A percentile compares a stretch with the other conserved stretches of the same genome.
Conservation (phyloP, 163 green algal genomes). For the Chlorella variabilis region DNA sequence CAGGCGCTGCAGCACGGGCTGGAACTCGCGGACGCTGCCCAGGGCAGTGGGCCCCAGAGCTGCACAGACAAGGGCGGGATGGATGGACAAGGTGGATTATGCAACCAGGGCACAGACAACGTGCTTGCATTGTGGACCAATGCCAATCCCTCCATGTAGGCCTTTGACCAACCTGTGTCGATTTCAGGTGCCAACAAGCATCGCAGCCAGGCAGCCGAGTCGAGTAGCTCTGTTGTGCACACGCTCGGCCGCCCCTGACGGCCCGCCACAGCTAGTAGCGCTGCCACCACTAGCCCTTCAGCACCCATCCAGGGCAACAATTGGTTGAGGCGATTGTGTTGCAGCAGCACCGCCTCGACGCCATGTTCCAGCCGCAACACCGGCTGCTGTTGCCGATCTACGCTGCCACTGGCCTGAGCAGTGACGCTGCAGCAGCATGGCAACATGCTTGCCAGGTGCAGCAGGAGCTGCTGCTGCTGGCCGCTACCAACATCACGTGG, state of each 20-base stretch:
- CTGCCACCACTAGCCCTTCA: conserved; percentile 22
- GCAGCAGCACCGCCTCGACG: conserved; percentile 2
- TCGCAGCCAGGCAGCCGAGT: conserved; percentile 17
- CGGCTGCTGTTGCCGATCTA: neutral
- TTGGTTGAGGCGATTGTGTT: conserved; percentile 36
- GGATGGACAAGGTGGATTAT: neutral
- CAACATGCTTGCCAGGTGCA: conserved; percentile 24
- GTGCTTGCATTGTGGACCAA: too few species aligned
- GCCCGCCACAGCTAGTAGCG: neutral
- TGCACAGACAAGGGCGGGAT: neutral
- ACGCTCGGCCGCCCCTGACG: neutral
- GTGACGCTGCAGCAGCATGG: neutral
- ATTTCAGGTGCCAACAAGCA: conserved; percentile 30
- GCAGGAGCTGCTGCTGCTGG: conserved; percentile 20
- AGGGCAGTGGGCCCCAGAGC: conserved; percentile 11
- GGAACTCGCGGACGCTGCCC: neutral
- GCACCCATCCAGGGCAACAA: conserved; percentile 29
- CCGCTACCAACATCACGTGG: neutral
- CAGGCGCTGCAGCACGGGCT: conserved; percentile 16
- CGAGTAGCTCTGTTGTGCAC: neutral
- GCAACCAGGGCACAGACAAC: neutral
- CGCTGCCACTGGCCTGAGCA: neutral
- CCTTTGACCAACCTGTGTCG: conserved; percentile 13
- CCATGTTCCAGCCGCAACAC: conserved; percentile 9
- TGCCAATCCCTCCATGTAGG: neutral